Conservation (phyloP, 352 stramenopile species). For the Phytophthora hybrid region DNA sequence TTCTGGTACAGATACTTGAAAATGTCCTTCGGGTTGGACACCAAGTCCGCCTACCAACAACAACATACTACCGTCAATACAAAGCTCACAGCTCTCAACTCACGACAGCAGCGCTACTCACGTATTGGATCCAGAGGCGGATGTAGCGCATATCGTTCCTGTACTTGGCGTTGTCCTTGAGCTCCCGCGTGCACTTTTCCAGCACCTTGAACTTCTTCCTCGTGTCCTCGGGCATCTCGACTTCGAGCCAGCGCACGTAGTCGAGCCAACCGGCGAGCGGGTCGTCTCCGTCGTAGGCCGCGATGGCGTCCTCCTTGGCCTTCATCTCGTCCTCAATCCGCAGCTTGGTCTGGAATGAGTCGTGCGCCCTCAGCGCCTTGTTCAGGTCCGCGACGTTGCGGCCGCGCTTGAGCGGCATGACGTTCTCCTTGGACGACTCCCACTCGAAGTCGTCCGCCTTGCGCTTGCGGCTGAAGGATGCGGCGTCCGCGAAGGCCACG, state of each 20-base stretch:
- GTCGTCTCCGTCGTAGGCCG: conserved; percentile 66
- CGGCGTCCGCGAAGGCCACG: background rate
- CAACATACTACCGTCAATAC: conserved; percentile 8
- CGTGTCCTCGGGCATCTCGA: conserved; percentile 86
- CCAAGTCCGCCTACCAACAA: conserved; percentile 71
- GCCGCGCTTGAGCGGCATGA: conserved; percentile 84
- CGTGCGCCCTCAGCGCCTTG: conserved; percentile 63
- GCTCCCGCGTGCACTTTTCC: conserved; percentile 75
- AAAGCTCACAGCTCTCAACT: background rate
- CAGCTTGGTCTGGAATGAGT: conserved; percentile 72
- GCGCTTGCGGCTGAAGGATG: conserved; percentile 38
- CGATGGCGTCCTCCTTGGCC: conserved; percentile 56
- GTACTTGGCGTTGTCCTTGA: conserved; percentile 74
- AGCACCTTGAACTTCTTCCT: conserved; percentile 79
- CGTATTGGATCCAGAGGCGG: conserved; percentile 90
- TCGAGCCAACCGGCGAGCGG: conserved; percentile 73
- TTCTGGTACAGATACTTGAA: conserved; percentile 91
- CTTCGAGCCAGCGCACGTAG: conserved; percentile 85
- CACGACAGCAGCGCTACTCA: conserved; percentile 38
- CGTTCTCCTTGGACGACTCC: conserved; percentile 90
- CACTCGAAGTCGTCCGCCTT: conserved; percentile 73
- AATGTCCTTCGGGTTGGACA: conserved; percentile 89
- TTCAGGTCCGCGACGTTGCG: conserved; percentile 86
- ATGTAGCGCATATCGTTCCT: conserved; percentile 86
- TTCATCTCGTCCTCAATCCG: conserved; percentile 63